Percentiles rank a stretch among this genome's conserved stretches.
phyloP scores from a whole-genome alignment of 2,329 filamentous ascomycete species.

The Talaromyces verruculosus region DNA sequence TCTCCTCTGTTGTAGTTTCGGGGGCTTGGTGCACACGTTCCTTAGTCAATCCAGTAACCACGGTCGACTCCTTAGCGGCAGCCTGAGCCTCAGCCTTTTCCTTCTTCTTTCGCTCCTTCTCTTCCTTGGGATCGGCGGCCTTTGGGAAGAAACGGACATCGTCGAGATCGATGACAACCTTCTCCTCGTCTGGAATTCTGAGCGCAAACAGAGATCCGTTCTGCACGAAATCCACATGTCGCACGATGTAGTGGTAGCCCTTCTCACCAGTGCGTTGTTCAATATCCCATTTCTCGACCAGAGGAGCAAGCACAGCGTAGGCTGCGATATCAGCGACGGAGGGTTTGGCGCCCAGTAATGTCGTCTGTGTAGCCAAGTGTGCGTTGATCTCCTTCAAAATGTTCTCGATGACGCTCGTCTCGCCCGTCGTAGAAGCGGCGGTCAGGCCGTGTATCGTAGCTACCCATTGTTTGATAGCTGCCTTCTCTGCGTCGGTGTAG shows the following conservation, averaged over 20 bases:
- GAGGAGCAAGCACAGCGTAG: constrained; percentile 73
- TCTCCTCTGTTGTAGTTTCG: constrained; percentile 34
- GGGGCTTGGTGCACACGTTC: constrained; percentile 52
- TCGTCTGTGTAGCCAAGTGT: constrained; percentile 84
- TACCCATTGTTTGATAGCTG: constrained; percentile 87
- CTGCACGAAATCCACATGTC: constrained; percentile 91
- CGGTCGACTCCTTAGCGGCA: constrained; percentile 36
- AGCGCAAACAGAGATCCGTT: constrained; percentile 73
- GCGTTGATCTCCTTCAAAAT: constrained; percentile 79
- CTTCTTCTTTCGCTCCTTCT: constrained; percentile 96
- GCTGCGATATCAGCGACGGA: constrained; percentile 82
- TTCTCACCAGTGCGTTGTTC: constrained; percentile 88
- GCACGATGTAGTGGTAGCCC: constrained; percentile 86
- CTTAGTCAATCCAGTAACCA: constrained; percentile 42
- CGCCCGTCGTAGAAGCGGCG: constrained; percentile 49
- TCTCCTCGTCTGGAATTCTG: constrained; percentile 67
- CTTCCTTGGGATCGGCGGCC: constrained; percentile 84
- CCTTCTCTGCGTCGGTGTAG: constrained; percentile 76
- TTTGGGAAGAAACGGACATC: constrained; percentile 86
- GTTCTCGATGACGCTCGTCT: constrained; percentile 57
- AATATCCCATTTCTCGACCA: constrained; percentile 74
- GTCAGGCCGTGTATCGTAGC: constrained; percentile 71
- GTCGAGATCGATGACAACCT: constrained; percentile 74
- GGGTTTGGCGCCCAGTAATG: constrained; percentile 83
- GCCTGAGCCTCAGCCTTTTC: constrained; percentile 64